Percentiles rank a stretch among this genome's conserved stretches.
Conservation (phyloP, 179 eudicot genomes). For the Beta lomatogona region DNA sequence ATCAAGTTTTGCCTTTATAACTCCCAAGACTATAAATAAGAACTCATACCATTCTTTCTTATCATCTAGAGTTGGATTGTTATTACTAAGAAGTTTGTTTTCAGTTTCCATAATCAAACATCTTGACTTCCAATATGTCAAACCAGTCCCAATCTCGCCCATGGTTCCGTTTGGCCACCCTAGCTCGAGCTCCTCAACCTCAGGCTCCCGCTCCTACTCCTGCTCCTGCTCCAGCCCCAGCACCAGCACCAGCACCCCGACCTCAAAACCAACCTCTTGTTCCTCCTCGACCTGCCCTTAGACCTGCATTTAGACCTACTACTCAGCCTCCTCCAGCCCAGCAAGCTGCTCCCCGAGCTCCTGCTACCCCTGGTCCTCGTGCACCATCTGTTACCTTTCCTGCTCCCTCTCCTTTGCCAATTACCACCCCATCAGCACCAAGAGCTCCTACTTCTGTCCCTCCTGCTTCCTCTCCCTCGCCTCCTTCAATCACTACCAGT, state of each 20-base stretch:
- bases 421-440: neutral
- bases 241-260: conserved; percentile 21
- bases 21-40: conserved; percentile 35
- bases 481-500: neutral
- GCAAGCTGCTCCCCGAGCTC: conserved; percentile 19
- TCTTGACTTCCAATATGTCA: conserved; percentile 27
- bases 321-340: conserved; percentile 23
- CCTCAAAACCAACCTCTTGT: conserved; percentile 28
- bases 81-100: neutral
- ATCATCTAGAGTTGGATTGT: conserved; percentile 7
- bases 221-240: neutral
- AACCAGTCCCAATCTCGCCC: conserved; percentile 40
- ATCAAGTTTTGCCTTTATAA: neutral
- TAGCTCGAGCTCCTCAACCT: conserved; percentile 26
- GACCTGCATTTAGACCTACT: conserved; percentile 33
- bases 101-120: neutral
- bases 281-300: conserved; percentile 25
- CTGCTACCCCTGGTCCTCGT: neutral
- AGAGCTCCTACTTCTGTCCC: neutral
- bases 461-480: neutral
- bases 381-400: conserved; percentile 15
- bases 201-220: conserved; percentile 10
- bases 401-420: neutral
- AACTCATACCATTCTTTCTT: conserved; percentile 1
- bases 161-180: conserved; percentile 40